These are phyloP conservation scores for Aquilaria sinensis DNA, from an alignment of 345 rosid species.

Conservation along the genomic window DNA sequence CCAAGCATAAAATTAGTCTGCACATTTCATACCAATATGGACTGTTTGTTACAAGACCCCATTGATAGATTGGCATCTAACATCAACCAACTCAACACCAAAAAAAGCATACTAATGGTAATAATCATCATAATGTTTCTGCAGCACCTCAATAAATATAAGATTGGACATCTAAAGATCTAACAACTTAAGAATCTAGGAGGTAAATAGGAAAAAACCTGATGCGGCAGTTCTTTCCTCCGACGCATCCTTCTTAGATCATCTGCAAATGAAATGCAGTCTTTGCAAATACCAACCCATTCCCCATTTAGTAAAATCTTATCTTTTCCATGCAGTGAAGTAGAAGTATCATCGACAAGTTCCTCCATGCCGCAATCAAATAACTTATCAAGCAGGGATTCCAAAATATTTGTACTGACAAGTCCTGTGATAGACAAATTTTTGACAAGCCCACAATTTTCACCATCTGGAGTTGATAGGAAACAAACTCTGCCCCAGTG, in stretches of 20 bases:
- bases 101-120: too few relatives aligned
- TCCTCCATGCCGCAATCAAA: constrained; percentile 65
- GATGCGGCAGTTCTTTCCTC: constrained; percentile 47
- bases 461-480: constrained; percentile 93
- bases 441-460: constrained; percentile 97
- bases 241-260: constrained; percentile 55
- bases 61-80: too few relatives aligned
- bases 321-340: constrained; percentile 37
- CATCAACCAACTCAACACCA: too few relatives aligned
- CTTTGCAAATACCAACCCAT: constrained; percentile 75
- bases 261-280: constrained; percentile 49
- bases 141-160: too few relatives aligned
- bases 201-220: constrained; percentile 34
- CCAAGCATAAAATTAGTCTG: too few relatives aligned
- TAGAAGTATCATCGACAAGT: constrained; percentile 44
- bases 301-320: constrained; percentile 86
- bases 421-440: constrained; percentile 78
- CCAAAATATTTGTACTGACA: constrained; percentile 47
- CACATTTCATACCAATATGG: too few relatives aligned
- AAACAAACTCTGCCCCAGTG: constrained; percentile 98
- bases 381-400: constrained; percentile 38
- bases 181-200: background rate
- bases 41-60: too few relatives aligned
- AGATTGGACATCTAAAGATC: background rate
- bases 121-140: too few relatives aligned